Base-by-base conservation (phyloP, 192 early-diverging fungal species). In the Pilaira anomala region DNA sequence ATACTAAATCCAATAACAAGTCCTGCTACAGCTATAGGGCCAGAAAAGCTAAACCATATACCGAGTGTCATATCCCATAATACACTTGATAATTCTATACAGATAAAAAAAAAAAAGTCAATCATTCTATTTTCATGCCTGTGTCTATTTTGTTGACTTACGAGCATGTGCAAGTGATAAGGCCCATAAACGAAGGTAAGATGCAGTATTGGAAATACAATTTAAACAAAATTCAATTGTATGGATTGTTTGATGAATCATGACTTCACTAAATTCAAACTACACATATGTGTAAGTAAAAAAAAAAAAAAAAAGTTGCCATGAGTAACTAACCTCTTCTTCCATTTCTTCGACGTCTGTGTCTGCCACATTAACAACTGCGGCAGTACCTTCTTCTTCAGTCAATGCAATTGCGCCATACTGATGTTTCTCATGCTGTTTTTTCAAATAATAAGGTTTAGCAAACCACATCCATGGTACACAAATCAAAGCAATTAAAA, bases 181-280 rank as follows among this genome's bases (percentile, higher is more conserved):
- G 54, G 97, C 97, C 97, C 97, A 99, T 50, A 99, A 83, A 66
- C 97, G 95, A 57, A 99, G 89, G 64, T 99, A 99, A 18, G 93
- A 96, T 1, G 97, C 97, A 14, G 97, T 99, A 79, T 99, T 96
- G 48, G 97, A 99, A 60, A 99, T 95, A 28, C 91, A 91, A 50
- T 86, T 85, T 51, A 99, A 84, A 69, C 92, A 94, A 73, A 95
- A 99, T 76, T 99, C 97, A 67, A 99, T 98, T 6, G 96, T 98
- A 75, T 99, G 97, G 68, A 99, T 98, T n/a, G 86, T 81, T 76
- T 97, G 95, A 80, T 98, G 91, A 68, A 99, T 95, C 90, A 98
- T 89, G 61, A 89, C 83, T 60, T 98, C 97, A 41, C 87, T 82
- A 80, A 98, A 98, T 63, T 98, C 96, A 83, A 96, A 96, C 56